Evolutionary conservation across 78 protist species (phyloP).

Genomic region (Dictyostelium brefeldianum): DNA sequence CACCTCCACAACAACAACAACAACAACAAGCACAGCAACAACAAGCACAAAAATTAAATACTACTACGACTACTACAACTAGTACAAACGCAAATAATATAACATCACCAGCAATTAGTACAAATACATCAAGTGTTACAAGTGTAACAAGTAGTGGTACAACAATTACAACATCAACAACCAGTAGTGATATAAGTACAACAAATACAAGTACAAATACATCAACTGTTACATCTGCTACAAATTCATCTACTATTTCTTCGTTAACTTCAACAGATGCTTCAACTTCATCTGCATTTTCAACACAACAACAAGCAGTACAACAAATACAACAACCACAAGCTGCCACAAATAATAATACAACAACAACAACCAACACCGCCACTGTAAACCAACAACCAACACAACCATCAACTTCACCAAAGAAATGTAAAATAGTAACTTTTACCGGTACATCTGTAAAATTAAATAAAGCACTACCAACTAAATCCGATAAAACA

Average conservation of each 20-base stretch:
- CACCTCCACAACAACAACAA: conserved; percentile 6
- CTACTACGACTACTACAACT: background rate
- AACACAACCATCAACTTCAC: conserved; percentile 17
- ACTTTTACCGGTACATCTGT: conserved; percentile 75
- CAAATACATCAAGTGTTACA: background rate
- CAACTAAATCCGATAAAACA: background rate
- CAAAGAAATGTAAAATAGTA: conserved; percentile 75
- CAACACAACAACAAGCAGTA: conserved; percentile 6
- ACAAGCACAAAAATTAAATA: background rate
- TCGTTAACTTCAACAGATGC: background rate
- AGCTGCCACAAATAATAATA: conserved; percentile 12
- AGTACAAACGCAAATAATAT: background rate
- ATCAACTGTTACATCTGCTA: conserved; percentile 14
- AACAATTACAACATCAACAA: background rate
- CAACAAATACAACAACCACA: conserved; percentile 3
- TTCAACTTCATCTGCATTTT: background rate
- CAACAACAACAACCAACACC: conserved; percentile 23
- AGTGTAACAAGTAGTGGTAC: background rate
- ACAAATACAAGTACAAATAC: conserved; percentile 18
- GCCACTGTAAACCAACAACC: conserved; percentile 6
- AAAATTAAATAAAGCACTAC: conserved; percentile 31
- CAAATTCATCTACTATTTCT: background rate
- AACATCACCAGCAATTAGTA: background rate
- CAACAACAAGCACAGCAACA: conserved; percentile 8
- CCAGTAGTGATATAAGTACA: background rate